Evolutionary conservation across 768 basidiomycete genomes (phyloP).

Genomic region (Myochromella boudieri): DNA sequence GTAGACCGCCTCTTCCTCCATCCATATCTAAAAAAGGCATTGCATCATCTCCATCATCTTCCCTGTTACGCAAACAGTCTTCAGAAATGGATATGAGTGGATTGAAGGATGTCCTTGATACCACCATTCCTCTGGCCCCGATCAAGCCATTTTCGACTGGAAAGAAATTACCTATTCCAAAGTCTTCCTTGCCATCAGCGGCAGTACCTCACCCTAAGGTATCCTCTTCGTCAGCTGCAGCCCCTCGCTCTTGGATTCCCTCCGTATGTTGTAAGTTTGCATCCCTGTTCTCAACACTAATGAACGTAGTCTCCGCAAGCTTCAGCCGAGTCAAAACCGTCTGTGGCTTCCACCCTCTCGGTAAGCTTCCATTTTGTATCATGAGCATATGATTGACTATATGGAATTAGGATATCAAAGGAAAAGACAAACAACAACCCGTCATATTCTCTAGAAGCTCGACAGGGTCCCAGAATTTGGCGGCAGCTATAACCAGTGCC

Average conservation of each 20-base stretch:
- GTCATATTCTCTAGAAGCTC: not conserved
- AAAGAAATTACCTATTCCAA: not conserved
- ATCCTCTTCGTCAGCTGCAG: too few relatives aligned
- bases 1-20: not conserved
- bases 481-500: not conserved
- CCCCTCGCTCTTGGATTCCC: too few relatives aligned
- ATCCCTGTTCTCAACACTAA: too few relatives aligned
- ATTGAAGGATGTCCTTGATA: slow-evolving; percentile 8
- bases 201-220: not conserved
- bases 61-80: not conserved
- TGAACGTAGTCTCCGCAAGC: too few relatives aligned
- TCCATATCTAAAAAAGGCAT: too few relatives aligned
- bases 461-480: not conserved
- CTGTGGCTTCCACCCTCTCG: not conserved
- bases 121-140: not conserved
- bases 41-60: too few relatives aligned
- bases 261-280: too few relatives aligned
- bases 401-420: not conserved
- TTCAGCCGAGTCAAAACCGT: too few relatives aligned
- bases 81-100: slow-evolving; percentile 12
- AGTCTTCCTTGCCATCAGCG: not conserved
- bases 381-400: not conserved
- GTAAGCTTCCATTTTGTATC: not conserved
- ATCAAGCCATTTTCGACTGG: not conserved
- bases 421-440: not conserved